phyloP scores from a whole-genome alignment of 2,329 filamentous ascomycete species.

The Fusarium chaquense region DNA sequence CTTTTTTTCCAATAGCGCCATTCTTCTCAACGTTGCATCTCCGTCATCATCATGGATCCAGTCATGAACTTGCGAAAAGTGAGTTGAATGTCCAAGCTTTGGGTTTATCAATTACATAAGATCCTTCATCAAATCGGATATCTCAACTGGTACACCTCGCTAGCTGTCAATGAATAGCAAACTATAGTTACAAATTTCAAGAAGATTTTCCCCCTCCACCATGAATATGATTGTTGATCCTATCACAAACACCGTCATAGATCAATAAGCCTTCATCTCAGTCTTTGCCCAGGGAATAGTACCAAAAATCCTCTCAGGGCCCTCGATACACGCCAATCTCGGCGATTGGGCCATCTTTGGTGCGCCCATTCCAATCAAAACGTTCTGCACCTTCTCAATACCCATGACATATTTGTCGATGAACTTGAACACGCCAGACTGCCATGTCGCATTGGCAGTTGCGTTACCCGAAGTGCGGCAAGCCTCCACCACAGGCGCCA shows the following conservation, averaged over 20 bases:
- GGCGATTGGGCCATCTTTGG: conserved; percentile 22
- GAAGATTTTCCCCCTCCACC: background rate
- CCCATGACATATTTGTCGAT: conserved; percentile 33
- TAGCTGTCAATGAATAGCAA: background rate
- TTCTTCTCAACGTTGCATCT: background rate
- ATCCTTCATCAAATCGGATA: background rate
- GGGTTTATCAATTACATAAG: background rate
- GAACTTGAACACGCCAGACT: conserved; percentile 28
- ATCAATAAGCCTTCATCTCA: background rate
- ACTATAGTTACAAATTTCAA: background rate
- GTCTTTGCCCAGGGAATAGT: background rate
- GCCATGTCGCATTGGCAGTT: conserved; percentile 29
- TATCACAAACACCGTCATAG: accelerated
- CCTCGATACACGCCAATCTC: conserved; percentile 10
- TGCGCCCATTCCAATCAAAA: conserved; percentile 4
- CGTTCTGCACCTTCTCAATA: conserved; percentile 16
- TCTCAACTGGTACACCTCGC: background rate
- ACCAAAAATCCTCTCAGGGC: background rate
- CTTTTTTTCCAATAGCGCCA: background rate
- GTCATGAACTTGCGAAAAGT: background rate
- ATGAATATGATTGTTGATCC: accelerated
- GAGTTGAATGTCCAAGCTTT: background rate
- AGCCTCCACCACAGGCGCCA: conserved; percentile 19
- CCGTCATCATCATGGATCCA: background rate
- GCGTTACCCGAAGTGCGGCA: conserved; percentile 17